Base-by-base conservation (phyloP, 176 grass and related monocot species). In the Oryza meridionalis region DNA sequence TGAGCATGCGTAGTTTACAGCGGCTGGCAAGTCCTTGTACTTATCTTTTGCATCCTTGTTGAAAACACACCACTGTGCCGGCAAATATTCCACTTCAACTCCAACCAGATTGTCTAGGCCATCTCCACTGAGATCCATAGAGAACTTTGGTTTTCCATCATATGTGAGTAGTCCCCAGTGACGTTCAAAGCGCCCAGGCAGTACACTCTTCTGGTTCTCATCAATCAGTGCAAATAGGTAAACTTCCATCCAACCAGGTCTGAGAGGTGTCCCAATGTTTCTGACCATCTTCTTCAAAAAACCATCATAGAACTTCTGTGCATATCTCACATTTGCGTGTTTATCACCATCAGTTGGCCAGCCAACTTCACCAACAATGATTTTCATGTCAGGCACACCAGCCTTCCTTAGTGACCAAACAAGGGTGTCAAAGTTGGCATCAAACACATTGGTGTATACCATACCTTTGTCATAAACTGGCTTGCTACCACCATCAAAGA, bases 371-470 rank as follows among this genome's bases (percentile, higher is more conserved):
- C 94, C 94, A 66, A 94, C 85, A 73, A 90, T 61, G 63, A 97
- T 89, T 63, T 86, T 97, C 94, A 97, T 86, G 73, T 97, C 58
- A 0, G 94, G 90, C 73, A 92, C 92, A 25, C 89, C 92, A 6
- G 92, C 92, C 77, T 97, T 94, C 72, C 67, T 87, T 26, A 97
- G 64, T 10, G 94, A 94, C 94, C 92, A 94, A 66, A 94, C 88
- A 55, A 97, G 88, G n/a, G 91, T 94, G 63, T 97, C 94, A 15
- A 88, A 92, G 72, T 94, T 94, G 19, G 94, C 94, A 69, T 97
- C 90, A 32, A 97, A 94, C 75, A 97, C 90, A 69, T 94, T 97
- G 10, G 67, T 88, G 92, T 97, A 97, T n/a, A 84, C 38, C 65
- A 94, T 7, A 69, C 89, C 89, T 58, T 92, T 90, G 78, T 97